Evolutionary conservation across 441 rosid genomes (phyloP).

Genomic region (Biscutella laevigata): DNA sequence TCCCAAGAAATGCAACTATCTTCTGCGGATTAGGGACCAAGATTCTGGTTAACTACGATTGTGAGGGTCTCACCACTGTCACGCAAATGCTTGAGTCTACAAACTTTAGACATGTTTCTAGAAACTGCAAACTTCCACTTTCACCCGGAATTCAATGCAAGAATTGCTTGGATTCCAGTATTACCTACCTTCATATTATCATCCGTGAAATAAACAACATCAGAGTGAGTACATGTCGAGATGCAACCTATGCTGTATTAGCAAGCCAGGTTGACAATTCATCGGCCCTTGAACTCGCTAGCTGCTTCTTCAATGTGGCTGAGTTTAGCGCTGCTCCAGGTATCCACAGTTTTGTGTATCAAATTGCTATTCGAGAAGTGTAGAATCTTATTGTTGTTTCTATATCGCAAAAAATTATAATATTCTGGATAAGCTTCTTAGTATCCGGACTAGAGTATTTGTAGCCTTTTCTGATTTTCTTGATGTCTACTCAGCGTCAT

Average conservation of each 20-base stretch:
- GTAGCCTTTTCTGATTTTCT: constrained; percentile 1
- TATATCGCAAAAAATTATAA: constrained; percentile 1
- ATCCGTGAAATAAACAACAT: constrained; percentile 47
- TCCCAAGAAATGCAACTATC: constrained; percentile 60
- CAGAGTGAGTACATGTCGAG: constrained; percentile 77
- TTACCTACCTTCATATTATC: constrained; percentile 57
- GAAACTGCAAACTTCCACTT: constrained; percentile 55
- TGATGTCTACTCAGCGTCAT: constrained; percentile 35
- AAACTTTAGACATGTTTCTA: constrained; percentile 45
- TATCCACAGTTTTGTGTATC: constrained; percentile 7
- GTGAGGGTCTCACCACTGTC: constrained; percentile 62
- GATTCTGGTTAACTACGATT: constrained; percentile 65
- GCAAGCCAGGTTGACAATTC: constrained; percentile 60
- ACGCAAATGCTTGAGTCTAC: constrained; percentile 70
- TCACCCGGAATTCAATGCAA: constrained; percentile 44
- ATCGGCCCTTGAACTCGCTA: constrained; percentile 55
- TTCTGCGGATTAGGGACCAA: constrained; percentile 86
- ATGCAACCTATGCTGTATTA: constrained; percentile 72
- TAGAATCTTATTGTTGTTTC: not conserved
- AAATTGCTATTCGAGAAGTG: not conserved
- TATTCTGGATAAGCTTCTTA: not conserved
- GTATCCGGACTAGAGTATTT: not conserved
- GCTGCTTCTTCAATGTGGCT: constrained; percentile 76
- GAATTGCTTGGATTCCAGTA: constrained; percentile 71
- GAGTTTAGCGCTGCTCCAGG: constrained; percentile 51